Evolutionary conservation across 768 basidiomycete species (phyloP).

Genomic region (Hysterangium stoloniferum): DNA sequence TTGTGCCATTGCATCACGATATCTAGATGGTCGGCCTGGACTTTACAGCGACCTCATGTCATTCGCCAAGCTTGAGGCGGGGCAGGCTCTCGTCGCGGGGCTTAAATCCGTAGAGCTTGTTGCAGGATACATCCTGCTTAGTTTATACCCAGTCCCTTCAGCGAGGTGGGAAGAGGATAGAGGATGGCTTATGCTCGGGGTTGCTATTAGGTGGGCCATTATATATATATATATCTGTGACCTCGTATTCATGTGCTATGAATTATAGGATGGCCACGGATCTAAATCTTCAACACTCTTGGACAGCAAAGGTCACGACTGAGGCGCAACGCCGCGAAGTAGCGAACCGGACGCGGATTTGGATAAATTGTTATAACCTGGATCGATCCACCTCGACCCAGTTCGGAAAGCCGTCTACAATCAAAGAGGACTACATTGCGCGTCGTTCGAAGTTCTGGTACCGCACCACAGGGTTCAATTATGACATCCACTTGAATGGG

Average conservation of each 20-base stretch:
- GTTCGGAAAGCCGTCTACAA: slow-evolving; percentile 82
- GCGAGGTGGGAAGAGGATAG: slow-evolving; percentile 85
- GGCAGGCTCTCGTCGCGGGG: slow-evolving; percentile 66
- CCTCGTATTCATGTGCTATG: neutral
- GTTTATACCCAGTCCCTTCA: slow-evolving; percentile 66
- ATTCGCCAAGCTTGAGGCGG: slow-evolving; percentile 69
- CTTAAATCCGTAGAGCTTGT: slow-evolving; percentile 45
- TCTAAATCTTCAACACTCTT: slow-evolving; percentile 77
- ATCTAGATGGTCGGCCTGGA: slow-evolving; percentile 60
- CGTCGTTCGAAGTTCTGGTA: slow-evolving; percentile 10
- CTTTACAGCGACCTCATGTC: slow-evolving; percentile 68
- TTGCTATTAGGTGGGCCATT: slow-evolving; percentile 73
- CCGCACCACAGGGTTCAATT: slow-evolving; percentile 26
- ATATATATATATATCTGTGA: neutral
- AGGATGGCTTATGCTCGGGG: slow-evolving; percentile 82
- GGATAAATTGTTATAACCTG: slow-evolving; percentile 86
- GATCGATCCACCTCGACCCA: slow-evolving; percentile 85
- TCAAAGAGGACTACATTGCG: slow-evolving; percentile 70
- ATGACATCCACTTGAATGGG: slow-evolving; percentile 2
- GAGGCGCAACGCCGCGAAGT: slow-evolving; percentile 80
- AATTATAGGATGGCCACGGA: slow-evolving; percentile 76
- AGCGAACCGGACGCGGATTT: slow-evolving; percentile 82
- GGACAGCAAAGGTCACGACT: slow-evolving; percentile 63
- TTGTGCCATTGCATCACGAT: slow-evolving; percentile 82
- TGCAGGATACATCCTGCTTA: slow-evolving; percentile 48